phyloP scores from a whole-genome alignment of 768 basidiomycete genomes.

The Boletus rubroflammeus region DNA sequence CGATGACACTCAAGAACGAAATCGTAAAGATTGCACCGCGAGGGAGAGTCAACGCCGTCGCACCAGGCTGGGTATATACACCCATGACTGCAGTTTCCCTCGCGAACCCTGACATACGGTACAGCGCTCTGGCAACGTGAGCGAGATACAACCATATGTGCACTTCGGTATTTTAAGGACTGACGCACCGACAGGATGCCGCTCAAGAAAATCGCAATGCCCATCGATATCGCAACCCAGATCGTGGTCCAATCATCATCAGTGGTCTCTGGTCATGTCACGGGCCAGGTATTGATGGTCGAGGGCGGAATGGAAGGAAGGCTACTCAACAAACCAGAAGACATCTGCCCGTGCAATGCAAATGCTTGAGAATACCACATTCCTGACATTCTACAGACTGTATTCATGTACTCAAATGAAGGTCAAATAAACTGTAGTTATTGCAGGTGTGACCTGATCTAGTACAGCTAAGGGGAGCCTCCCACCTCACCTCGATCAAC shows the following conservation, averaged over 20 bases:
- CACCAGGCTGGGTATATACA: constrained; percentile 64
- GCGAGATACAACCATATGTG: constrained; percentile 15
- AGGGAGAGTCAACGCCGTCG: constrained; percentile 63
- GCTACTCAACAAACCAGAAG: neutral
- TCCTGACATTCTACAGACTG: too few species aligned
- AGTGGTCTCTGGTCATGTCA: constrained; percentile 59
- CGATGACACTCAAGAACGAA: constrained; percentile 67
- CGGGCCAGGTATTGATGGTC: neutral
- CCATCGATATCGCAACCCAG: constrained; percentile 61
- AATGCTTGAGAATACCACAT: too few species aligned
- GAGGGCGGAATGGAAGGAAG: neutral
- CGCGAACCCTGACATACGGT: constrained; percentile 49
- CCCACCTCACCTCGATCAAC: too few species aligned
- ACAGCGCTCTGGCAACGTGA: constrained; percentile 65
- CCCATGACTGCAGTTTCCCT: constrained; percentile 60
- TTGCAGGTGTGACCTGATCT: too few species aligned
- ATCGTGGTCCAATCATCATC: constrained; percentile 56
- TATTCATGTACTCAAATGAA: too few species aligned
- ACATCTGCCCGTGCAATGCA: too few species aligned
- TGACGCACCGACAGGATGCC: constrained; percentile 45
- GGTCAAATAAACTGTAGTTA: too few species aligned
- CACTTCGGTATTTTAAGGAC: neutral
- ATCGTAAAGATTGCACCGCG: constrained; percentile 68
- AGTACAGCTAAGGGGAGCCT: too few species aligned
- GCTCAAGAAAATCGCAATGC: constrained; percentile 61